Conservation (phyloP, 305 asterid species). For the Stenogyne calaminthoides region DNA sequence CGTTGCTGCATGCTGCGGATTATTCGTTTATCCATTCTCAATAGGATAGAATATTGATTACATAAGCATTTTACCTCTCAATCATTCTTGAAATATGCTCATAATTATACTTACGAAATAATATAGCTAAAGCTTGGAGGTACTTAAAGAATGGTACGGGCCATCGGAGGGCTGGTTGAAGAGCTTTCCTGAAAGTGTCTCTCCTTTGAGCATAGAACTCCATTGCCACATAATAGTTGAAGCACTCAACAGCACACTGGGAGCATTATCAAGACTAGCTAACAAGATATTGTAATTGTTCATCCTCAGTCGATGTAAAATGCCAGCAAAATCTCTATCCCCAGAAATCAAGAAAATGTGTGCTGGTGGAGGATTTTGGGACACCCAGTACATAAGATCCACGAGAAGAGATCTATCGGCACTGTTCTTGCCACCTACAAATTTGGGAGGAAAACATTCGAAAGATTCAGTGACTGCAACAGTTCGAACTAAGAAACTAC, state of each 20-base stretch:
- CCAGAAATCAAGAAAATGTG: conserved; percentile 88
- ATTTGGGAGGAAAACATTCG: neutral
- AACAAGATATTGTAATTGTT: conserved; percentile 85
- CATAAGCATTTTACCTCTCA: too few species aligned
- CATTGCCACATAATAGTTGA: conserved; percentile 99
- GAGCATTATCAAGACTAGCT: conserved; percentile 62
- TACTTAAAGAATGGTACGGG: conserved; percentile 75
- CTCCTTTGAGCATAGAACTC: conserved; percentile 78
- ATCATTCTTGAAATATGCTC: too few species aligned
- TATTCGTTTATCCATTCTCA: too few species aligned
- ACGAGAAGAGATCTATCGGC: conserved; percentile 91
- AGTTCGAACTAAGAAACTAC: neutral
- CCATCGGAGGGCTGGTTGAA: conserved; percentile 98
- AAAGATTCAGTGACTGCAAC: conserved; percentile 1
- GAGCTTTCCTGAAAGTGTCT: conserved; percentile 68
- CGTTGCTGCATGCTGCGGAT: too few species aligned
- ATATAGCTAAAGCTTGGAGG: too few species aligned
- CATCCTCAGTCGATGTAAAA: conserved; percentile 84
- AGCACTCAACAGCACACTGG: conserved; percentile 79
- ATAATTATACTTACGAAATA: too few species aligned
- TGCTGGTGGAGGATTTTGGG: conserved; percentile 97
- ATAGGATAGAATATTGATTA: too few species aligned
- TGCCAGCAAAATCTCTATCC: conserved; percentile 83
- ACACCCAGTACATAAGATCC: conserved; percentile 93
- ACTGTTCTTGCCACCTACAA: conserved; percentile 85